These are phyloP conservation scores for Breynia disticha DNA, from an alignment of 441 rosid species.

Conservation along the genomic window DNA sequence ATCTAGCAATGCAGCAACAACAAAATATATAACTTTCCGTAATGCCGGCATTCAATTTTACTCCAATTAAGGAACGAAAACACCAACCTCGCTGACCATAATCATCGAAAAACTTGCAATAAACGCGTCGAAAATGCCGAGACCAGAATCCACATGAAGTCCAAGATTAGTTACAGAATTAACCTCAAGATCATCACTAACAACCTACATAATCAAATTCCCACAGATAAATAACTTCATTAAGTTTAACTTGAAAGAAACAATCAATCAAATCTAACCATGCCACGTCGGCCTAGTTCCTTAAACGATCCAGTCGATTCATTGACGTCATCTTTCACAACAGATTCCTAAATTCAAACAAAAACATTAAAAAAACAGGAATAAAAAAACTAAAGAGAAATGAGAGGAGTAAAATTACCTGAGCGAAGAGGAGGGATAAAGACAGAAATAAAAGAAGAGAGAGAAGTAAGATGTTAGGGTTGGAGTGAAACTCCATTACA, in stretches of 20 bases:
- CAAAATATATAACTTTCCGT: too few species aligned
- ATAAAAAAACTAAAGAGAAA: neutral
- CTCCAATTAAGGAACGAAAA: neutral
- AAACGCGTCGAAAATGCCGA: constrained; percentile 85
- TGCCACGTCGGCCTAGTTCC: constrained; percentile 92
- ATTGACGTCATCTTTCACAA: constrained; percentile 33
- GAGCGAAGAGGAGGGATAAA: constrained; percentile 30
- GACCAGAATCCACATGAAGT: constrained; percentile 57
- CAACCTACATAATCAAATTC: constrained; percentile 30
- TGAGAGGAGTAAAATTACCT: constrained; percentile 28
- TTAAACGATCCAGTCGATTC: constrained; percentile 33
- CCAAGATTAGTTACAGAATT: constrained; percentile 32
- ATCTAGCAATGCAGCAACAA: constrained; percentile 49
- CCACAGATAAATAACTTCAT: constrained; percentile 9
- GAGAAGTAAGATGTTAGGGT: constrained; percentile 22
- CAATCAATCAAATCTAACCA: constrained; percentile 44
- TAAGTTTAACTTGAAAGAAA: constrained; percentile 2
- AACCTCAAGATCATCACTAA: constrained; percentile 32
- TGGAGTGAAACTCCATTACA: constrained; percentile 36
- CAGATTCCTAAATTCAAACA: constrained; percentile 42
- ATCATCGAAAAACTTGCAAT: constrained; percentile 90
- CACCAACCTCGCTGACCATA: constrained; percentile 82
- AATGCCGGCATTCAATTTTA: too few species aligned
- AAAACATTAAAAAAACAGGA: neutral
- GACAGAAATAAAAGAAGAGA: constrained; percentile 19